A percentile compares a stretch with the other conserved stretches of the same genome.
These are phyloP conservation scores for Uronychia setigera DNA, from an alignment of 73 alveolate species.

Conservation along the genomic window DNA sequence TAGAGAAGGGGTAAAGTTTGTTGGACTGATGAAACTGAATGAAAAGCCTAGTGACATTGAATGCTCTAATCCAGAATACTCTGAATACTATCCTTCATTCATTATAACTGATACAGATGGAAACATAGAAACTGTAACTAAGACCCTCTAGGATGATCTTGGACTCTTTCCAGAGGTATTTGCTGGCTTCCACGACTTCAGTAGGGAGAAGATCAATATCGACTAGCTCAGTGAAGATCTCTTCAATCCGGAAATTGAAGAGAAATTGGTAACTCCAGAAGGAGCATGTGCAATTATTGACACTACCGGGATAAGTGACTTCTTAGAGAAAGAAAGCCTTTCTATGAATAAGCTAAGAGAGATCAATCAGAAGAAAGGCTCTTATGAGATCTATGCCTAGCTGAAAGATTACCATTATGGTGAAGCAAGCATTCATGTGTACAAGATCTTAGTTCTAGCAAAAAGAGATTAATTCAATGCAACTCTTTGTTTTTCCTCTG, in stretches of 20 bases:
- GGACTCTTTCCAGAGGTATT: neutral
- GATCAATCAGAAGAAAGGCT: neutral
- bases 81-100: neutral
- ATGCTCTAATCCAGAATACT: neutral
- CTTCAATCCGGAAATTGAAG: neutral
- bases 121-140: neutral
- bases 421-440: neutral
- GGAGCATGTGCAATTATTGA: neutral
- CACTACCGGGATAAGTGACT: neutral
- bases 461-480: neutral
- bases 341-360: neutral
- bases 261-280: neutral
- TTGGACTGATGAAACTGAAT: neutral
- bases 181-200: neutral
- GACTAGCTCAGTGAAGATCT: neutral
- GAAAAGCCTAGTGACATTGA: neutral
- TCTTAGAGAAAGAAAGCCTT: neutral
- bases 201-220: neutral
- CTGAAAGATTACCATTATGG: neutral
- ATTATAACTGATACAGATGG: constrained; percentile 3
- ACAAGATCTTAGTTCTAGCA: neutral
- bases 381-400: neutral
- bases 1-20: neutral
- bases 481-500: neutral
- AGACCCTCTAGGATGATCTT: neutral